phyloP scores from a whole-genome alignment of 2,329 filamentous ascomycete genomes.

The Leptographium wingfieldii region DNA sequence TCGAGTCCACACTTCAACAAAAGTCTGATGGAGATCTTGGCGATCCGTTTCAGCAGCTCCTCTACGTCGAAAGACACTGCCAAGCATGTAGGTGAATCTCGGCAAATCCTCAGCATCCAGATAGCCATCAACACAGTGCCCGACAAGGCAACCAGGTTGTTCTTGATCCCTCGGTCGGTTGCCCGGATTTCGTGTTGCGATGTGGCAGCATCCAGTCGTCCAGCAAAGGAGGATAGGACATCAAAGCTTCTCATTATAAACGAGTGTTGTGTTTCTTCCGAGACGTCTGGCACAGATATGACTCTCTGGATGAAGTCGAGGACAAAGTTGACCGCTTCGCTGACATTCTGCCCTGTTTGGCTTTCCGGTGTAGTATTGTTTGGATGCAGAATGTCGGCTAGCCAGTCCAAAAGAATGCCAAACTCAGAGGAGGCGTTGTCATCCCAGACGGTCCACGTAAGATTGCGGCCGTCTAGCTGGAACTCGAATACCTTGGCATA shows the following conservation, averaged over 20 bases:
- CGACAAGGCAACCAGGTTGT: slow-evolving; percentile 15
- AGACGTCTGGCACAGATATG: slow-evolving; percentile 24
- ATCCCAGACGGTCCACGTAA: slow-evolving; percentile 46
- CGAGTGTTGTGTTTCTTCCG: slow-evolving; percentile 21
- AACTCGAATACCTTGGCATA: slow-evolving; percentile 11
- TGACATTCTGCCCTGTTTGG: slow-evolving; percentile 3
- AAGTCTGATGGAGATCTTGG: slow-evolving; percentile 23
- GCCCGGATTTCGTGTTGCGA: not conserved
- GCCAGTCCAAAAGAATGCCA: slow-evolving; percentile 47
- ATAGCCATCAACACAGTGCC: slow-evolving; percentile 25
- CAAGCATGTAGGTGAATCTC: slow-evolving; percentile 18
- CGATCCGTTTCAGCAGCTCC: slow-evolving; percentile 30
- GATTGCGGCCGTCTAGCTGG: slow-evolving; percentile 31
- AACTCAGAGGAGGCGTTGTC: slow-evolving; percentile 47
- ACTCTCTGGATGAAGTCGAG: slow-evolving; percentile 33
- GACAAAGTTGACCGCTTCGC: slow-evolving; percentile 30
- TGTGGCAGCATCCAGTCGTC: slow-evolving; percentile 17
- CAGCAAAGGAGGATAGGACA: slow-evolving; percentile 27
- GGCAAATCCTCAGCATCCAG: slow-evolving; percentile 31
- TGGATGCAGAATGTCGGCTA: slow-evolving; percentile 18
- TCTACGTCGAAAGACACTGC: slow-evolving; percentile 33
- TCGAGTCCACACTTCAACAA: slow-evolving; percentile 31
- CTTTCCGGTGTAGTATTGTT: not conserved
- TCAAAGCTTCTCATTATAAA: slow-evolving; percentile 33
- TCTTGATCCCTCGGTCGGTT: slow-evolving; percentile 13